Base-by-base conservation (phyloP, 257 asterid species). In the Nicotiana obtusifolia region DNA sequence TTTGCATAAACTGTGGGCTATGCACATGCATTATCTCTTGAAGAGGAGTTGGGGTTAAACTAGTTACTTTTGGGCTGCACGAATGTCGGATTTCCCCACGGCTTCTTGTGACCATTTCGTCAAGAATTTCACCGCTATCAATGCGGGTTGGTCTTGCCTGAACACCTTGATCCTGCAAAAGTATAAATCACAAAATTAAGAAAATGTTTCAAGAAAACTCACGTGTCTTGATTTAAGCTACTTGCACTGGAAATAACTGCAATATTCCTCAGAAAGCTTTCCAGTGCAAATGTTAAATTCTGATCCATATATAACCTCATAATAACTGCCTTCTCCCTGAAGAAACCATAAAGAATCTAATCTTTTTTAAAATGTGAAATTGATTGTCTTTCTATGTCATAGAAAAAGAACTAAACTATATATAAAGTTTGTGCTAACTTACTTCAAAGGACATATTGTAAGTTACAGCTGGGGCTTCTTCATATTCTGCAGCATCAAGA, bases 401-500 rank as follows among this genome's bases (percentile, higher is more conserved):
- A 52, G 64, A 61, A 73, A 56, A 52, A 56, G 19, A 56, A 17
- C 22, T 24, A 10, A 3, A 62, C 73, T 17, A 56, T 56, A 56
- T 3, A 3, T 44, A 10, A 67, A 67, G 60, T 54, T 5, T 56
- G 19, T 56, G 62, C 19, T 6, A 56, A 28, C 92, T 90, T 91
- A 93, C 97, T 61, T 91, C 92, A 20, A 82, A 94, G 33, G 93
- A 76, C 67, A 94, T 19, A 82, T 88, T 90, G 91, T 87, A 92
- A 59, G 76, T 57, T 24, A 93, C 82, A 8, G 98, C 93, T 22
- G 95, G 97, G 81, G 91, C 91, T 89, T 95, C 99, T 88, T 95
- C 99, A 64, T 92, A 95, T 82, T 95, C 99, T 11, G 99, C 93
- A 80, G 99, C 98, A 78, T 95, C 99, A 81, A 95, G 80, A 76